Evolutionary conservation across 345 rosid species (phyloP), one percentile per base, ranked within the genome.

Genomic region (Lepidium aucheri): DNA sequence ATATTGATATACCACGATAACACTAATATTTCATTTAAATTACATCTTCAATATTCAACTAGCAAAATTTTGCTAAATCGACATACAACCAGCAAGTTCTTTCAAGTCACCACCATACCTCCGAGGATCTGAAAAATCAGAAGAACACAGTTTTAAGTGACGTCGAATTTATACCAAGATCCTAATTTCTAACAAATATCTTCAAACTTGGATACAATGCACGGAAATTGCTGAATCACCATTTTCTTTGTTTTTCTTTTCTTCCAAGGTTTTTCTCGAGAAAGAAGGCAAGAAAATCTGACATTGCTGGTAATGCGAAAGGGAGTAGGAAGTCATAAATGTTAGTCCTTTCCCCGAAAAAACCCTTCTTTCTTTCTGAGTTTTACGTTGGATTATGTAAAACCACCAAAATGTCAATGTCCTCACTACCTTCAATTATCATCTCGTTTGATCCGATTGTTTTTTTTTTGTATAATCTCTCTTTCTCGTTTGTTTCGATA

Each of bases 301-400:
- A 46, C 50, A 44, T 55, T 51, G 39, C 15, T 39, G 60, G 9
- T 30, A 15, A 65, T 17, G 52, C 46, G 0, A 45, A 45, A 4
- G 12, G 55, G 34, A 53, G 17, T 43, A 15, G 42, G 0, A 26
- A 41, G 39, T 55, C 2, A 39, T 5, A 56, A 26, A 49, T 66
- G 66, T 65, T 5, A 49, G 8, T 32, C 7, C 13, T 35, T 53
- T 39, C 39, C 70, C 28, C 46, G 24, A 32, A 64, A 53, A 44
- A 32, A 4, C 36, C 6, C 24, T 20, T 52, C 5, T 10, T 8
- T 40, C 32, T 38, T 16, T 11, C 12, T 50, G 39, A 18, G 15
- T 45, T 22, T 11, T 66, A 14, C n/a, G 1, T 69, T 65, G 30
- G 60, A 64, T 42, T 42, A 45, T 57, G 60, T 67, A 52, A 50